Percentiles rank a stretch among this genome's conserved stretches.
phyloP scores from a whole-genome alignment of 1,284 basidiomycete genomes.

The Apiotrichum brassicae region DNA sequence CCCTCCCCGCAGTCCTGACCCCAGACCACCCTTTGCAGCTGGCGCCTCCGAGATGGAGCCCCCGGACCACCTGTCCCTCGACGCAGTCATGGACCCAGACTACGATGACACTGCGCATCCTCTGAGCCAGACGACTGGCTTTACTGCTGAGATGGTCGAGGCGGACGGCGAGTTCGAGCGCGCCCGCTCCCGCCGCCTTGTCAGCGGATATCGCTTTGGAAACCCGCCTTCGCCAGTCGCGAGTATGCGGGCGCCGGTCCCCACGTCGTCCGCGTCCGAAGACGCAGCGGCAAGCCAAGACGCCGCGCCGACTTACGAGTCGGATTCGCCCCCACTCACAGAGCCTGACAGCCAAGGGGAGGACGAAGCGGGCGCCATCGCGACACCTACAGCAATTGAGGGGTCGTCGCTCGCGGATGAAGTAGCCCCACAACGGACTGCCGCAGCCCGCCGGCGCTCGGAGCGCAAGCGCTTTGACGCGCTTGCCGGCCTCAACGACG shows the following conservation, averaged over 20 bases:
- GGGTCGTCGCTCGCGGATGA: background rate
- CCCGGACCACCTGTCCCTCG: constrained; percentile 30
- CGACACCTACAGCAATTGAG: too few relatives aligned
- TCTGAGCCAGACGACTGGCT: background rate
- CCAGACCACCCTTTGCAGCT: constrained; percentile 10
- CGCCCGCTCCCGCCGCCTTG: constrained; percentile 33
- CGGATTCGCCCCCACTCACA: constrained; percentile 28
- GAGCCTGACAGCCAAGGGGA: constrained; percentile 16
- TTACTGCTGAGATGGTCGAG: background rate
- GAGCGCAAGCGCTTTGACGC: constrained; percentile 26
- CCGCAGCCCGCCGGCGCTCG: constrained; percentile 4
- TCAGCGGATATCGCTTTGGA: constrained; percentile 44
- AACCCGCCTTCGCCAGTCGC: constrained; percentile 29
- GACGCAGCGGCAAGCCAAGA: background rate
- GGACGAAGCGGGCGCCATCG: background rate
- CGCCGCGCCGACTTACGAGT: constrained; percentile 7
- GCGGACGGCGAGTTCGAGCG: constrained; percentile 32
- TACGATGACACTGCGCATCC: background rate
- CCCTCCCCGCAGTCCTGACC: too few relatives aligned
- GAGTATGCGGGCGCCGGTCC: background rate
- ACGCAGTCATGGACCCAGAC: background rate
- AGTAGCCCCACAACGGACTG: background rate
- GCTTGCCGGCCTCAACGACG: constrained; percentile 41
- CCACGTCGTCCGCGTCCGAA: background rate
- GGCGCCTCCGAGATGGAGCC: constrained; percentile 27